A percentile compares a stretch with the other conserved stretches of the same genome.
phyloP scores from a whole-genome alignment of 2,329 filamentous ascomycete species.

The Aspergillus alliaceus region DNA sequence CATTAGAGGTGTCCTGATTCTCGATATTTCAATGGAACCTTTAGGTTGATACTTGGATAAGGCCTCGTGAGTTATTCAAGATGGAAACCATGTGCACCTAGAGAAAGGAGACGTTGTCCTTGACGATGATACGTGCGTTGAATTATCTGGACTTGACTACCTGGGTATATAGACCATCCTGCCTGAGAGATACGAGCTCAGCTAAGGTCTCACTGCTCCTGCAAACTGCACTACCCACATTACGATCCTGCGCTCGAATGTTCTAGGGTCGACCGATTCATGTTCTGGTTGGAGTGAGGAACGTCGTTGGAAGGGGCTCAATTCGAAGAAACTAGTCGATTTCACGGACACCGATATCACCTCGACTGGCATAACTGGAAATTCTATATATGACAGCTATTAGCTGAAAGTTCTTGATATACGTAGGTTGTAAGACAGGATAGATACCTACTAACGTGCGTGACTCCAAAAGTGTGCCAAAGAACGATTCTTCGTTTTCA shows the following conservation, averaged over 20 bases:
- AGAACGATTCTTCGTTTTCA: constrained; percentile 20
- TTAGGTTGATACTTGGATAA: too few relatives aligned
- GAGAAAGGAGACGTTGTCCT: too few relatives aligned
- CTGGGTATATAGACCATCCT: too few relatives aligned
- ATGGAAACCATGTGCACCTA: too few relatives aligned
- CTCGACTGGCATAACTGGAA: constrained; percentile 1
- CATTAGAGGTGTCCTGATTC: too few relatives aligned
- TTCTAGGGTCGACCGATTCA: neutral
- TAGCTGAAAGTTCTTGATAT: neutral
- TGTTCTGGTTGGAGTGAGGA: neutral
- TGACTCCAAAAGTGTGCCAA: neutral
- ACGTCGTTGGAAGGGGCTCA: neutral
- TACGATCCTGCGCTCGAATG: neutral
- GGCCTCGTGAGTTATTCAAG: too few relatives aligned
- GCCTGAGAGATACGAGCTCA: too few relatives aligned
- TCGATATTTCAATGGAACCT: too few relatives aligned
- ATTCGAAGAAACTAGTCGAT: neutral
- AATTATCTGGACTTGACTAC: too few relatives aligned
- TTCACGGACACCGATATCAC: neutral
- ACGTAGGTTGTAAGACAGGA: too few relatives aligned
- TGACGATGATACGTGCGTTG: too few relatives aligned
- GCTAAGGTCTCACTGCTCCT: too few relatives aligned
- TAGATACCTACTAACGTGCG: neutral
- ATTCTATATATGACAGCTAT: neutral
- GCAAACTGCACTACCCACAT: neutral